phyloP scores from a whole-genome alignment of 805 yeast genomes.

The Huiozyma naganishii region DNA sequence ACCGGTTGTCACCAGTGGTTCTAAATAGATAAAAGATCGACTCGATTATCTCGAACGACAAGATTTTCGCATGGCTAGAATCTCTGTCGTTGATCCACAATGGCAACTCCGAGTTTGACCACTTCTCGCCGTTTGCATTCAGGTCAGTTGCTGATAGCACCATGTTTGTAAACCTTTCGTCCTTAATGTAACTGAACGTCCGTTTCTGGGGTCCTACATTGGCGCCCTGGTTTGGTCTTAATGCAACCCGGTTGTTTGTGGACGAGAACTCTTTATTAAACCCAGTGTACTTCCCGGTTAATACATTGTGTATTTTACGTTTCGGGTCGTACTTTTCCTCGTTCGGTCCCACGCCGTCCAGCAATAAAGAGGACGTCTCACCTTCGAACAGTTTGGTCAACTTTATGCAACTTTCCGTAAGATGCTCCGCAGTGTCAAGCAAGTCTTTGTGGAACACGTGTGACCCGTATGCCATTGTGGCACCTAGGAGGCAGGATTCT shows the following conservation, averaged over 20 bases:
- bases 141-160: constrained; percentile 7
- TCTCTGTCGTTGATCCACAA: constrained; percentile 23
- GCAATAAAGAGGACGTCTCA: constrained; percentile 26
- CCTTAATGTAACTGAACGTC: constrained; percentile 1
- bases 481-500: constrained; percentile 43
- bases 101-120: constrained; percentile 20
- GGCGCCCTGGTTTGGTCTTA: neutral
- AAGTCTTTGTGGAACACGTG: constrained; percentile 23
- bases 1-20: constrained; percentile 46
- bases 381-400: constrained; percentile 31
- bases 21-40: constrained; percentile 49
- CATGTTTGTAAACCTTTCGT: constrained; percentile 4
- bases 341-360: constrained; percentile 18
- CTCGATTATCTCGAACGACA: constrained; percentile 54
- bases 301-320: constrained; percentile 14
- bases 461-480: constrained; percentile 39
- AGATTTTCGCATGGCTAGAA: constrained; percentile 29
- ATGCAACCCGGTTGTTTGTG: neutral
- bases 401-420: constrained; percentile 41
- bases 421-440: constrained; percentile 29
- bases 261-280: constrained; percentile 4
- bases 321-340: constrained; percentile 7
- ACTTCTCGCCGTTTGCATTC: constrained; percentile 2
- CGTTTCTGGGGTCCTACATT: constrained; percentile 1
- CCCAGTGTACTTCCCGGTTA: constrained; percentile 12